Base-by-base conservation (phyloP, 2,329 filamentous ascomycete species). In the Talaromyces sp. region DNA sequence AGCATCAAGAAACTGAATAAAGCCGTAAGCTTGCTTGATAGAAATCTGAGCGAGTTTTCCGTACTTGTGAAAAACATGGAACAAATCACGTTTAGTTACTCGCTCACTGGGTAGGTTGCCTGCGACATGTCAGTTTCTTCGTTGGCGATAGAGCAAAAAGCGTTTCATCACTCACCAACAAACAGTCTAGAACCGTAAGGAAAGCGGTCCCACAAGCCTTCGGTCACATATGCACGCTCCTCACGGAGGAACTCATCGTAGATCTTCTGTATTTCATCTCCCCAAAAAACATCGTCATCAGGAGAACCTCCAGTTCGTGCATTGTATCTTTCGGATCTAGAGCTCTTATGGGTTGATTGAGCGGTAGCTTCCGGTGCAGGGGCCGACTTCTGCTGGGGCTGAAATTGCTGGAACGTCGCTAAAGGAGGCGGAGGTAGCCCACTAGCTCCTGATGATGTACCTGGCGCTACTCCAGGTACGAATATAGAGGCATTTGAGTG, bases 11-110 rank as follows among this genome's bases (percentile, higher is more conserved):
- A 96, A 99, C 75, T 98, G 95, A 41, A 98, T 93, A 74, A 98
- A 99, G 1, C 95, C 95, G 77, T 97, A 98, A 1, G 93, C 93
- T 69, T 95, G 93, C 77, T 98, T 98, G 71, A 98, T 92, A 0
- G 93, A 96, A 66, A 98, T 95, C 75, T 99, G 95, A 1, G 93
- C 94, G 56, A 99, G 82, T 67, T 89, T 89, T 62, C 95, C 95
- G 74, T 92, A 93, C 65, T 84, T 85, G 73, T 93, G 88, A 74
- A 99, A 98, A 19, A 94, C 84, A 74, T 96, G 90, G 78, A 97
- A 98, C 9, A 98, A 88, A 77, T 98, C 93, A 69, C 90, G 87
- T 78, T 98, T 98, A 7, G 92, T 95, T 14, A 97, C 93, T 74
- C 93, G 89, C 75, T 98, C 94, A 62, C 91, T 94, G 1, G 93